Base-by-base conservation (phyloP, 2,329 filamentous ascomycete species). In the Pestalotiopsis fici region DNA sequence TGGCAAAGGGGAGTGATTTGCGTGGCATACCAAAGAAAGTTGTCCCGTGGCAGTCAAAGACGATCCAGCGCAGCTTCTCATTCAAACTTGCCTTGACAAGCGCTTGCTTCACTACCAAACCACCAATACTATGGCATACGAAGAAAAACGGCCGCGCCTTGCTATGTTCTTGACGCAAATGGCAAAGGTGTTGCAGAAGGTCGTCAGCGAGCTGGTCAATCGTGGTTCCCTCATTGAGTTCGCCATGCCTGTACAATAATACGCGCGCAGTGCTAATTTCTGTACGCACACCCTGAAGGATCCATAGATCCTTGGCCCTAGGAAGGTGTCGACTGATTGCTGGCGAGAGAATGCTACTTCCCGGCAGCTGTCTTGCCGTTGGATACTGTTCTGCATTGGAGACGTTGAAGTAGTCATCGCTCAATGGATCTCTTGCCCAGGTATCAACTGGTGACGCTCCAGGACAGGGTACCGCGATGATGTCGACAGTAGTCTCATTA, bases 121-220 rank as follows among this genome's bases (percentile, higher is more conserved):
- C 88, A 1, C 88, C 88, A 5, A 90, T 81, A 59, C 88, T 89
- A 67, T 91, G 88, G 12, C 83, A 88, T 13, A 90, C 81, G 72
- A 90, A 89, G 68, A 90, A 82, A 2, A 90, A 71, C 0, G 88
- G 88, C 4, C 88, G 82, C 1, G 78, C 77, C 55, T 76, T 76
- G 23, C 75, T 73, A 61, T 77, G 55, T 0, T 71, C 73, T 4
- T 68, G 68, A 25, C 83, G 75, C 64, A 82, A 72, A 43, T 70
- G 75, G 28, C 70, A 70, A 12, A 88, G 69, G 28, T 86, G 80
- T 3, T 82, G 75, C 13, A 88, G 72, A 57, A 88, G 72, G 56
- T 83, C 82, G 23, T 83, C 79, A 1, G 86, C 84, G 27, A 87
- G 76, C 0, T 71, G 68, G 3, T 81, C 79, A 56, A 88, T 71